Base-by-base conservation (phyloP, 768 basidiomycete genomes). In the Phylloporus rhodoxanthus region DNA sequence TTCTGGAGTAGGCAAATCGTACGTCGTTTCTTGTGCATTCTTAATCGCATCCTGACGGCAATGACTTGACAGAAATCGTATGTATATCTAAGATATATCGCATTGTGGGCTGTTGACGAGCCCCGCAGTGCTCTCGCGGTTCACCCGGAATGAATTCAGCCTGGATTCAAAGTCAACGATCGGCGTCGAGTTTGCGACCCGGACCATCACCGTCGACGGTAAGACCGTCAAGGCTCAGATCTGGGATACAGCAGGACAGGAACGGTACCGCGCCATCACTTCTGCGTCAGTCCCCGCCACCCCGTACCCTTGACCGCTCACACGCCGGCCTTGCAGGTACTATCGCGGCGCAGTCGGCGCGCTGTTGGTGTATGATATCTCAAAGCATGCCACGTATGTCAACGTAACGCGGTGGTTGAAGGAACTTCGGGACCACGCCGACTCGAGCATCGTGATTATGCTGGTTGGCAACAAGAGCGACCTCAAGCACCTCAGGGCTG, bases 1-100 rank as follows among this genome's bases (percentile, higher is more conserved):
- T 72, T 96, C 93, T 55, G 95, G 95, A 54, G 95, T 99, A 66
- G 95, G 95, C 68, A 99, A 99, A 81, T 95, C 92, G 94, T 98
- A 74, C 69, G 93, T 87, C 60, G 62, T 62, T 15, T 39, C 43
- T 41, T 33, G 2, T 21, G 8, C 25, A 1, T 15, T n/a, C 13
- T 23, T 20, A 1, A 25, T 25, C 47, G 57, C 25, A 29, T 36
- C 48, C 19, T 44, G 8, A 30, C 44, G n/a, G 36, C 30, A 15
- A 45, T 50, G 47, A 41, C 32, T 38, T 23, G 28, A 33, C 56
- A 70, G 71, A 52, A 71, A 73, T 52, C 52, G 71, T 72, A 64
- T 21, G 69, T 51, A 26, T 29, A 20, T 7, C 14, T 17, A 2
- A 21, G 19, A 32, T 20, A 10, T 19, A 2, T 19, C 32, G 10